Evolutionary conservation across 768 basidiomycete species (phyloP).

Genomic region (Chalciporus sphaerocephalus): DNA sequence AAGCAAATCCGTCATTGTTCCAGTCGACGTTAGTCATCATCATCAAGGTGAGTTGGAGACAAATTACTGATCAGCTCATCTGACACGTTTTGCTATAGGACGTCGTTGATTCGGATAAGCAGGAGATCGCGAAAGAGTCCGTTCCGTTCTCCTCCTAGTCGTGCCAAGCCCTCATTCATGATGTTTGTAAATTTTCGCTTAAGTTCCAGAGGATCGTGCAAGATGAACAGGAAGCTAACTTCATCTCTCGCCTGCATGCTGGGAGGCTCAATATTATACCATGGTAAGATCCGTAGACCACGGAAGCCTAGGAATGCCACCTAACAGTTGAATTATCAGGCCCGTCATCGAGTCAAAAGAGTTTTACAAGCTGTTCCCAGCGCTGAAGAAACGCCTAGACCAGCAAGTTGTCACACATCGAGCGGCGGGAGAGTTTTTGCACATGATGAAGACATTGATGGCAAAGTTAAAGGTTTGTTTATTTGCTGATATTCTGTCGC

Average conservation of each 20-base stretch:
- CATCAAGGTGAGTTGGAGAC: constrained; percentile 44
- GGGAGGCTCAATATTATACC: constrained; percentile 56
- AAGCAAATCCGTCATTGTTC: constrained; percentile 54
- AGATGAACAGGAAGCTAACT: constrained; percentile 57
- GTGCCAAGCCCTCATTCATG: neutral
- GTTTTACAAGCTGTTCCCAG: constrained; percentile 54
- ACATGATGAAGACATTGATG: constrained; percentile 59
- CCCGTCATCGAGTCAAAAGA: constrained; percentile 60
- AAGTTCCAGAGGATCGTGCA: constrained; percentile 61
- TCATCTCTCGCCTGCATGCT: constrained; percentile 55
- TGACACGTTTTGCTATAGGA: constrained; percentile 37
- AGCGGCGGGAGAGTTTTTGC: constrained; percentile 51
- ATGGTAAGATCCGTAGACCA: constrained; percentile 34
- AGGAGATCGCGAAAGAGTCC: constrained; percentile 56
- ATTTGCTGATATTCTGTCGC: neutral
- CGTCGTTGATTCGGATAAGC: constrained; percentile 58
- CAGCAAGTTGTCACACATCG: constrained; percentile 46
- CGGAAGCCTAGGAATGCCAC: neutral
- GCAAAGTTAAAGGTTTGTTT: constrained; percentile 55
- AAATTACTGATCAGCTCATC: neutral
- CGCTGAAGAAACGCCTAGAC: constrained; percentile 45
- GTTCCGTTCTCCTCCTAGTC: constrained; percentile 6
- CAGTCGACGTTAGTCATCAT: constrained; percentile 57
- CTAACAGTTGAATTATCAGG: constrained; percentile 8
- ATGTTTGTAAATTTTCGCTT: constrained; percentile 41